phyloP scores from a whole-genome alignment of 1,284 basidiomycete genomes.

The Wallemia mellicola region DNA sequence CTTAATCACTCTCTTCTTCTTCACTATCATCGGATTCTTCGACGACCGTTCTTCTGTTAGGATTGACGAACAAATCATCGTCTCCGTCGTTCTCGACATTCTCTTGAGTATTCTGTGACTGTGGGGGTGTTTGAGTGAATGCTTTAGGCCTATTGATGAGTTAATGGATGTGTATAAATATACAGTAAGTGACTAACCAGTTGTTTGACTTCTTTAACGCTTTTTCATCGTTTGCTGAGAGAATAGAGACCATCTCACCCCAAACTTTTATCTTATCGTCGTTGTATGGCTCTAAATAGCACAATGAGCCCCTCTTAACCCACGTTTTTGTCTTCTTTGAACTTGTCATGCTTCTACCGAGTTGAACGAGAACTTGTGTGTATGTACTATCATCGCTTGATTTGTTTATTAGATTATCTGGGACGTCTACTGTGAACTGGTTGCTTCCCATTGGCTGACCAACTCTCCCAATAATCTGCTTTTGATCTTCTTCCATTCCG shows the following conservation, averaged over 20 bases:
- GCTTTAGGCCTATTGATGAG: neutral
- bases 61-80: neutral
- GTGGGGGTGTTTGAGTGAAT: neutral
- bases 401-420: neutral
- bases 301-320: neutral
- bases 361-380: neutral
- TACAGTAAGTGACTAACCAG: neutral
- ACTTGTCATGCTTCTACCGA: neutral
- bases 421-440: neutral
- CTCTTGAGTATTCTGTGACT: neutral
- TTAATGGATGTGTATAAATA: neutral
- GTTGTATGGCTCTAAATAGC: neutral
- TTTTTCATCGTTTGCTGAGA: neutral
- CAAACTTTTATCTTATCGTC: neutral
- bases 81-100: neutral
- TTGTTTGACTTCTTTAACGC: neutral
- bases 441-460: neutral
- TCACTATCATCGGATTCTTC: neutral
- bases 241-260: neutral
- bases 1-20: neutral
- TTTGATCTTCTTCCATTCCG: neutral
- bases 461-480: neutral
- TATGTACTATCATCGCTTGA: neutral
- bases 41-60: neutral
- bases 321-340: neutral